A percentile compares a stretch with the other conserved stretches of the same genome.
phyloP scores from a whole-genome alignment of 495 filamentous ascomycete species.

The Physcia stellaris region DNA sequence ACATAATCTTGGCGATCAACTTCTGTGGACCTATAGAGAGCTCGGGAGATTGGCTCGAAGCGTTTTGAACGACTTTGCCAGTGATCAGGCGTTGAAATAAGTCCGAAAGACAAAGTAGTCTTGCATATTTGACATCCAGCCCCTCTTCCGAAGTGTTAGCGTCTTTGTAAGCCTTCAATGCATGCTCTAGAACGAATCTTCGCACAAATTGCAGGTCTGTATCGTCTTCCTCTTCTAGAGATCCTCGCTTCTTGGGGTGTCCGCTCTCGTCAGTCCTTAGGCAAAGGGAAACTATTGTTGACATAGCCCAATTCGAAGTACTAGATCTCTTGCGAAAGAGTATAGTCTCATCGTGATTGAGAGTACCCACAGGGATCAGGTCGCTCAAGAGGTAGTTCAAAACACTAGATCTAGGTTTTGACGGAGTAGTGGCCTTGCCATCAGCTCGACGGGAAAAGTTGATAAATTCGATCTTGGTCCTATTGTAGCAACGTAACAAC shows the following conservation, averaged over 20 bases:
- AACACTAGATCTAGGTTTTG: constrained; percentile 84
- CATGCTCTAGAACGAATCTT: constrained; percentile 86
- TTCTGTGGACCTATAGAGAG: constrained; percentile 39
- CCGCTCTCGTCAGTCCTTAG: constrained; percentile 66
- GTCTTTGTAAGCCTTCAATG: constrained; percentile 83
- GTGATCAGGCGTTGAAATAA: constrained; percentile 86
- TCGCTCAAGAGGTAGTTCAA: constrained; percentile 86
- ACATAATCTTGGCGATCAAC: constrained; percentile 87
- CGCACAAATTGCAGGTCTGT: constrained; percentile 83
- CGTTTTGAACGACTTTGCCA: constrained; percentile 49
- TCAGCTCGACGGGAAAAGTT: constrained; percentile 89
- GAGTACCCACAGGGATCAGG: constrained; percentile 64
- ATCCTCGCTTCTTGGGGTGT: constrained; percentile 31
- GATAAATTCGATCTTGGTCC: constrained; percentile 95
- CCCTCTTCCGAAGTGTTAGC: constrained; percentile 64
- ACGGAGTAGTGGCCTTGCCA: constrained; percentile 69
- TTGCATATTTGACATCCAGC: constrained; percentile 75
- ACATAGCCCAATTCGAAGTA: constrained; percentile 73
- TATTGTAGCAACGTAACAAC: constrained; percentile 83
- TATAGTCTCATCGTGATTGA: constrained; percentile 62
- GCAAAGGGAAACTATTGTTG: constrained; percentile 74
- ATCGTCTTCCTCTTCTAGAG: constrained; percentile 64
- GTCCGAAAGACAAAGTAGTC: constrained; percentile 73
- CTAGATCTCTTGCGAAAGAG: constrained; percentile 67
- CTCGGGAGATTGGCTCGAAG: constrained; percentile 22